Conservation (phyloP, 208 protist species). For the Porcisia deanei region DNA sequence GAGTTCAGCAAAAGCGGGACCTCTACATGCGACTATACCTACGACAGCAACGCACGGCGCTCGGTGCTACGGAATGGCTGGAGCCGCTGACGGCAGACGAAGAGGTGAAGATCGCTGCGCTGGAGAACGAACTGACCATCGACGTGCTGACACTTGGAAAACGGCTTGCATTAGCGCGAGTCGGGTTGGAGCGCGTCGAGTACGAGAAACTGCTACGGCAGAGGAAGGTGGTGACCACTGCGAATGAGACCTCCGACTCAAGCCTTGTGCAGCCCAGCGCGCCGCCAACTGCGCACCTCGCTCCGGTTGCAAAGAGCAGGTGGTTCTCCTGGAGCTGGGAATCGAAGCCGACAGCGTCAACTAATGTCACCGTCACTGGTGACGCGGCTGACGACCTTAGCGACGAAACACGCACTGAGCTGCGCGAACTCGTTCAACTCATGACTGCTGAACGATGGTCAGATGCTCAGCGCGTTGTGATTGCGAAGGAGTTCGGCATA, state of each 20-base stretch:
- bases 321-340: constrained; percentile 30
- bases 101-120: constrained; percentile 21
- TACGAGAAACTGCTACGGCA: constrained; percentile 33
- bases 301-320: not conserved
- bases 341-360: constrained; percentile 1
- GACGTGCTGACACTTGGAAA: constrained; percentile 63
- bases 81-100: constrained; percentile 40
- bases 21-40: constrained; percentile 55
- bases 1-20: constrained; percentile 38
- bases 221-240: constrained; percentile 4
- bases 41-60: constrained; percentile 28
- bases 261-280: not conserved
- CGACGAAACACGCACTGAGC: constrained; percentile 41
- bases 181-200: constrained; percentile 35
- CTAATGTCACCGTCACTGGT: not conserved
- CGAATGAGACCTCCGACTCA: not conserved
- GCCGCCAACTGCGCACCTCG: not conserved
- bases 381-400: constrained; percentile 16
- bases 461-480: constrained; percentile 53
- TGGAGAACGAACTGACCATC: constrained; percentile 64
- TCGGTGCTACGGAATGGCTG: constrained; percentile 41
- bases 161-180: constrained; percentile 40
- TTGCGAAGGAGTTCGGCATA: constrained; percentile 72
- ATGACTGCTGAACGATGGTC: constrained; percentile 61
- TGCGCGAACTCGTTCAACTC: constrained; percentile 58